phyloP scores from a whole-genome alignment of 331 rosid genomes.

The Cydonia oblonga region DNA sequence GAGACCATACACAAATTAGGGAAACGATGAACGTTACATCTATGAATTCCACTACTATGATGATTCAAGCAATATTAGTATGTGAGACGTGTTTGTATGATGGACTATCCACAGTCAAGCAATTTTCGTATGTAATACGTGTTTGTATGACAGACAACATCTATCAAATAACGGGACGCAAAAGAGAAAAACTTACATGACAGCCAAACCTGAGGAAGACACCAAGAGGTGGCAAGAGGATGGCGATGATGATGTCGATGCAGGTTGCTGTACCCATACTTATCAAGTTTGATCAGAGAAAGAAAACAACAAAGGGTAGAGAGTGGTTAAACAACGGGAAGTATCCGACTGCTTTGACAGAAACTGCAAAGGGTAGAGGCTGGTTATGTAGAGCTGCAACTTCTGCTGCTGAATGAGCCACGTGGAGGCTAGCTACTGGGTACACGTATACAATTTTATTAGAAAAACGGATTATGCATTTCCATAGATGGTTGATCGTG shows the following conservation, averaged over 20 bases:
- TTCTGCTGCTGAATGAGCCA: not conserved
- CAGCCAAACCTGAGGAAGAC: constrained; percentile 77
- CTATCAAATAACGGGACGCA: not conserved
- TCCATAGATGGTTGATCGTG: too few species aligned
- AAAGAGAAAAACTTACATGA: constrained; percentile 11
- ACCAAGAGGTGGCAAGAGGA: constrained; percentile 75
- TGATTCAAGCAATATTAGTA: not conserved
- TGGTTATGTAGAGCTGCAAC: not conserved
- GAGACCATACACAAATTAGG: not conserved
- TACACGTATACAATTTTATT: not conserved
- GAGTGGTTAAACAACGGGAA: not conserved
- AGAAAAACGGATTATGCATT: too few species aligned
- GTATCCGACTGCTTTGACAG: not conserved
- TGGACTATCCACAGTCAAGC: not conserved
- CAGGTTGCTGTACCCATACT: constrained; percentile 25
- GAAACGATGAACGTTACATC: not conserved
- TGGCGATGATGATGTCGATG: constrained; percentile 56
- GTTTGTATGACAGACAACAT: not conserved
- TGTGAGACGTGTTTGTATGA: not conserved
- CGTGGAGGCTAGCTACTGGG: not conserved
- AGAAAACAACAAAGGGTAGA: not conserved
- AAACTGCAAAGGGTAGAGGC: not conserved
- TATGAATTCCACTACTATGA: not conserved
- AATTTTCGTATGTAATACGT: not conserved
- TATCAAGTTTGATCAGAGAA: not conserved